Evolutionary conservation across 768 basidiomycete genomes (phyloP).

Genomic region (Pleurotus giganteus): DNA sequence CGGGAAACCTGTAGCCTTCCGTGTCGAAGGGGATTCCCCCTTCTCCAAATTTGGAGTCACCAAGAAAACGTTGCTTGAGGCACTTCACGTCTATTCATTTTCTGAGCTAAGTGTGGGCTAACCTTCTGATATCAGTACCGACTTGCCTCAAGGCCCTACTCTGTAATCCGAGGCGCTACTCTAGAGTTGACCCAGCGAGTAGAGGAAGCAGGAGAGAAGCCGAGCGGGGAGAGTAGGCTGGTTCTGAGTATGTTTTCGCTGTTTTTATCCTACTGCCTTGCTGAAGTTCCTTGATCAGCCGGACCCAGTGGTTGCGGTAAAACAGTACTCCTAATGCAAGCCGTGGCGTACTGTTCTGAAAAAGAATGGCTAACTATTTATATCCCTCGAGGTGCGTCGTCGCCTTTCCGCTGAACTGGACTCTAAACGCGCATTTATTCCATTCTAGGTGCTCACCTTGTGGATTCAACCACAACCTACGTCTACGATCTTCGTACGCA

Average conservation of each 20-base stretch:
- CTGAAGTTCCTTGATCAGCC: slow-evolving; percentile 37
- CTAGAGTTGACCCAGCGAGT: slow-evolving; percentile 44
- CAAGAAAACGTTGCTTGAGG: slow-evolving; percentile 68
- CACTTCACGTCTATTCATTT: too few species aligned
- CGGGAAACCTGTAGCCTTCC: slow-evolving; percentile 47
- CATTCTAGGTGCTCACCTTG: slow-evolving; percentile 39
- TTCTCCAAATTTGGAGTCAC: slow-evolving; percentile 73
- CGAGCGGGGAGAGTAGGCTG: slow-evolving; percentile 26
- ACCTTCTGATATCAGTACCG: too few species aligned
- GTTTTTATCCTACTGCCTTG: slow-evolving; percentile 2
- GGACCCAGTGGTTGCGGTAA: slow-evolving; percentile 81
- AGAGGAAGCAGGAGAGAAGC: slow-evolving; percentile 27
- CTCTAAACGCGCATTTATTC: background rate
- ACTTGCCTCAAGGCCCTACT: slow-evolving; percentile 66
- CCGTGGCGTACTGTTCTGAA: slow-evolving; percentile 62
- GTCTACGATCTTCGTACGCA: slow-evolving; percentile 72
- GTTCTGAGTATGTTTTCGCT: slow-evolving; percentile 61
- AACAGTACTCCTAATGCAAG: slow-evolving; percentile 74
- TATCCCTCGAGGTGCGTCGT: slow-evolving; percentile 76
- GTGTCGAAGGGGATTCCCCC: slow-evolving; percentile 42
- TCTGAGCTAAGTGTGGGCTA: too few species aligned
- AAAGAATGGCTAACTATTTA: slow-evolving; percentile 83
- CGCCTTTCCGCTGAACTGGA: background rate
- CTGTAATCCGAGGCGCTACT: slow-evolving; percentile 71
- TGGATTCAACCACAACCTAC: slow-evolving; percentile 74